These are phyloP conservation scores for Microbotryum silenes-acaulis DNA, from an alignment of 1,284 basidiomycete genomes.

Conservation along the genomic window DNA sequence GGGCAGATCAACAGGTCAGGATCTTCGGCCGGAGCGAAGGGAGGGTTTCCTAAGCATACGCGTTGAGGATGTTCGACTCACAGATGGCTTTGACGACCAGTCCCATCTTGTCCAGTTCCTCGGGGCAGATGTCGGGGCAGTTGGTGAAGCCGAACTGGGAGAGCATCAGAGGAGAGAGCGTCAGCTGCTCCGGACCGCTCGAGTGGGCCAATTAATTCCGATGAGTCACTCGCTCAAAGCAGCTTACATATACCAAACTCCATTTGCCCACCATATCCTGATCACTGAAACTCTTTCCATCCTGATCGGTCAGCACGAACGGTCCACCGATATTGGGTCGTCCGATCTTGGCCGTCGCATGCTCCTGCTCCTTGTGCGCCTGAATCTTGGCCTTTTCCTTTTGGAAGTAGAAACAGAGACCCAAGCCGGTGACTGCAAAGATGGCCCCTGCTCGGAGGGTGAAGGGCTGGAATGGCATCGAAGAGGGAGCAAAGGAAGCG, in stretches of 20 bases:
- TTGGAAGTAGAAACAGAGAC: constrained; percentile 80
- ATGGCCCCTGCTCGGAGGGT: constrained; percentile 73
- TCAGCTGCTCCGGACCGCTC: neutral
- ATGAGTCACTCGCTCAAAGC: neutral
- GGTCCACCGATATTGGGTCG: constrained; percentile 79
- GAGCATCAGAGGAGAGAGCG: neutral
- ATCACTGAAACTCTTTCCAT: constrained; percentile 67
- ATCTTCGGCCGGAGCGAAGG: constrained; percentile 34
- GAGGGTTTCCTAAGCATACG: constrained; percentile 22
- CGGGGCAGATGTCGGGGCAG: constrained; percentile 97
- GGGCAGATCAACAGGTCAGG: constrained; percentile 1
- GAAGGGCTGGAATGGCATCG: constrained; percentile 51
- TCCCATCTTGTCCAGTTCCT: constrained; percentile 94
- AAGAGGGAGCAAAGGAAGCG: neutral
- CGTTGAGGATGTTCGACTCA: constrained; percentile 41
- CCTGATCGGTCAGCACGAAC: constrained; percentile 65
- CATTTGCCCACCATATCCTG: constrained; percentile 71
- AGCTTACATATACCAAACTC: constrained; percentile 65
- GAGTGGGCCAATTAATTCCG: neutral
- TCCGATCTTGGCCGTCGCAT: constrained; percentile 46
- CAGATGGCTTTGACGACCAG: constrained; percentile 68
- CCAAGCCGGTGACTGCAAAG: constrained; percentile 73
- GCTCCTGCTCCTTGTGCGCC: constrained; percentile 51
- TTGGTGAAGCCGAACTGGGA: constrained; percentile 81
- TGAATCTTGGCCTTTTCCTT: constrained; percentile 73